Percentiles rank a stretch among this genome's conserved stretches.
Conservation (phyloP, 2,329 filamentous ascomycete species). For the Stenocarpella maydis region DNA sequence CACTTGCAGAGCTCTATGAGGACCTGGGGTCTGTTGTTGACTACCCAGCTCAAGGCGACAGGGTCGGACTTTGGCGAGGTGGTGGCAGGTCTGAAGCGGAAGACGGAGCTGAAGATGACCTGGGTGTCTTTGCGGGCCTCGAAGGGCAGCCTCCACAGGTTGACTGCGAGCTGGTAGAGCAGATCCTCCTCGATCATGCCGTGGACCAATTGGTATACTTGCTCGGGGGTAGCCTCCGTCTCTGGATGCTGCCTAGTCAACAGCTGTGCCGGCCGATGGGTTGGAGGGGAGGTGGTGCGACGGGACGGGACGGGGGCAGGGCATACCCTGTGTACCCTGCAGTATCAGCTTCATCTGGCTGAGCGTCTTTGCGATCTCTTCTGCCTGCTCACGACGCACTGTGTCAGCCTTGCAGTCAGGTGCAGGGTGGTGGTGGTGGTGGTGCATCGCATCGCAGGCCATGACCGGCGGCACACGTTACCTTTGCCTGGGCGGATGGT, state of each 20-base stretch:
- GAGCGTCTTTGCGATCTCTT: slow-evolving; percentile 87
- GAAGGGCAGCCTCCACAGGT: slow-evolving; percentile 87
- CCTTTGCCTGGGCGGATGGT: slow-evolving; percentile 56
- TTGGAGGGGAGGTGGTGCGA: not conserved
- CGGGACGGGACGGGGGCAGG: not conserved
- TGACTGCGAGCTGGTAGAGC: slow-evolving; percentile 81
- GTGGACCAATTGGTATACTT: slow-evolving; percentile 85
- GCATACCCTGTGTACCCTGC: slow-evolving; percentile 87
- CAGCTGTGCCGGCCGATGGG: not conserved
- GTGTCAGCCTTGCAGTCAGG: slow-evolving; percentile 30
- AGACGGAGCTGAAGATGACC: slow-evolving; percentile 93
- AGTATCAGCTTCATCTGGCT: slow-evolving; percentile 91
- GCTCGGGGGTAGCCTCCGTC: slow-evolving; percentile 83
- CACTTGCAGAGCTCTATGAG: slow-evolving; percentile 88
- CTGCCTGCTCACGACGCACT: slow-evolving; percentile 64
- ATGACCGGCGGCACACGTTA: slow-evolving; percentile 19
- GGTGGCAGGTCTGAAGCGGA: slow-evolving; percentile 82
- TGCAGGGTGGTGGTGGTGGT: not conserved
- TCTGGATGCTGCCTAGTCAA: slow-evolving; percentile 60
- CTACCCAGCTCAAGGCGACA: slow-evolving; percentile 86
- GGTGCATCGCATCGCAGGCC: not conserved
- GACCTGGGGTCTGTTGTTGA: slow-evolving; percentile 85
- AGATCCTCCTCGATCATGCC: slow-evolving; percentile 90
- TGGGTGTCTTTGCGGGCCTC: slow-evolving; percentile 96
- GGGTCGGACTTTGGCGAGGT: slow-evolving; percentile 76